Conservation (phyloP, 2,329 filamentous ascomycete species). For the Pseudogymnoascus sp. region DNA sequence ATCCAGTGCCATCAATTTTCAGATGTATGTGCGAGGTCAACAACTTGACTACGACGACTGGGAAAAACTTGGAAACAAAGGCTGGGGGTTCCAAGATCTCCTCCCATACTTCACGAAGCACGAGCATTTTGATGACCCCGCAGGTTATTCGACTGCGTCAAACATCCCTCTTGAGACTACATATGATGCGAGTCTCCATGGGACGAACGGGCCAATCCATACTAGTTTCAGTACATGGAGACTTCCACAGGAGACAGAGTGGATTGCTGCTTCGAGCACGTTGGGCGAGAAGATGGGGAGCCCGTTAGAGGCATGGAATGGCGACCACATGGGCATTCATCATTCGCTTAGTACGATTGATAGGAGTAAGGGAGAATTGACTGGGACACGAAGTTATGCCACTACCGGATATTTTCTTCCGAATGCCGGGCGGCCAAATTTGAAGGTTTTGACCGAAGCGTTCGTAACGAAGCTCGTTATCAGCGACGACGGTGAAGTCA, state of each 20-base stretch:
- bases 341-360: conserved; percentile 8
- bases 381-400: conserved; percentile 17
- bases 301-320: conserved; percentile 14
- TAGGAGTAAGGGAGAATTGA: conserved; percentile 8
- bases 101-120: conserved; percentile 36
- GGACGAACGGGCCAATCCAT: conserved; percentile 15
- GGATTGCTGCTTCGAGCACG: conserved; percentile 9
- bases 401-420: conserved; percentile 18
- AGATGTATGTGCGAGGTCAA: conserved; percentile 22
- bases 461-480: conserved; percentile 69
- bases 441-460: conserved; percentile 74
- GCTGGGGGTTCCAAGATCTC: conserved; percentile 36
- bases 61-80: conserved; percentile 33
- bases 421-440: conserved; percentile 38
- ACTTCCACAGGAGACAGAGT: conserved; percentile 8
- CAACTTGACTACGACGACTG: conserved; percentile 32
- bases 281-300: conserved; percentile 11
- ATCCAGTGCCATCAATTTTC: conserved; percentile 29
- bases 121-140: conserved; percentile 15
- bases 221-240: conserved; percentile 12
- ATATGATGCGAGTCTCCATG: conserved; percentile 13
- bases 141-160: conserved; percentile 10
- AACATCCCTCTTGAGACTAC: conserved; percentile 10
- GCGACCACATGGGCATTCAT: conserved; percentile 12
- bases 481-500: background rate